These are phyloP conservation scores for Strigomonas culicis DNA, from an alignment of 208 protist species.

Conservation along the genomic window DNA sequence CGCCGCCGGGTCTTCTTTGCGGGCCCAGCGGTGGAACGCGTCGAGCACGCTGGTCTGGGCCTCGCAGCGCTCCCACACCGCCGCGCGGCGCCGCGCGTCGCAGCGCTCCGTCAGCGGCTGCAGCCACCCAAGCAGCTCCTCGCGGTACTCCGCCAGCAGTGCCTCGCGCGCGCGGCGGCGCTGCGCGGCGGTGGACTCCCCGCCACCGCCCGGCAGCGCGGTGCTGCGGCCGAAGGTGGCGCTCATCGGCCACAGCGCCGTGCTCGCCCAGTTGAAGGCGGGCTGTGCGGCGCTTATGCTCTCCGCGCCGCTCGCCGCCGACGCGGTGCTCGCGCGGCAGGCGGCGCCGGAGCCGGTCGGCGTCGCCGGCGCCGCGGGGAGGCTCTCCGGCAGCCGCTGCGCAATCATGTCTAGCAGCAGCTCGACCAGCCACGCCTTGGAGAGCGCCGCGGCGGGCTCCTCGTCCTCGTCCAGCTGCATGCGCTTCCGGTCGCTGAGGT, in stretches of 20 bases:
- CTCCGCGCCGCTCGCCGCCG: neutral
- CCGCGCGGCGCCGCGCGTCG: conserved; percentile 11
- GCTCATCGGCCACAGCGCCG: neutral
- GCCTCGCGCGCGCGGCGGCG: conserved; percentile 16
- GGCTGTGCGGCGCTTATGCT: neutral
- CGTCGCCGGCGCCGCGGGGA: neutral
- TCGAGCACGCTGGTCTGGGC: conserved; percentile 32
- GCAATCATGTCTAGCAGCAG: conserved; percentile 26
- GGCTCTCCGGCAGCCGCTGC: neutral
- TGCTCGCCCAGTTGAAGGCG: neutral
- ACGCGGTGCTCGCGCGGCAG: neutral
- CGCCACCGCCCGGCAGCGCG: neutral
- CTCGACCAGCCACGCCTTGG: conserved; percentile 62
- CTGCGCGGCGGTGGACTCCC: neutral
- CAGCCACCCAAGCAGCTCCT: conserved; percentile 39
- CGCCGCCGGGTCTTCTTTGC: conserved; percentile 10
- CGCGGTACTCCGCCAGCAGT: conserved; percentile 21
- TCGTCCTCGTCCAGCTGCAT: conserved; percentile 10
- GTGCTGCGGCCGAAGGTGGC: neutral
- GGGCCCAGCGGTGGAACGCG: conserved; percentile 27
- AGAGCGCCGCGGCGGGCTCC: conserved; percentile 45
- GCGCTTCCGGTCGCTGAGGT: neutral
- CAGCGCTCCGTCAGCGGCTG: conserved; percentile 29
- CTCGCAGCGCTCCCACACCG: conserved; percentile 32
- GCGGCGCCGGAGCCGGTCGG: neutral